A percentile compares a stretch with the other conserved stretches of the same genome.
phyloP scores from a whole-genome alignment of 352 stramenopile species.

The Globisporangium paroecandrum region DNA sequence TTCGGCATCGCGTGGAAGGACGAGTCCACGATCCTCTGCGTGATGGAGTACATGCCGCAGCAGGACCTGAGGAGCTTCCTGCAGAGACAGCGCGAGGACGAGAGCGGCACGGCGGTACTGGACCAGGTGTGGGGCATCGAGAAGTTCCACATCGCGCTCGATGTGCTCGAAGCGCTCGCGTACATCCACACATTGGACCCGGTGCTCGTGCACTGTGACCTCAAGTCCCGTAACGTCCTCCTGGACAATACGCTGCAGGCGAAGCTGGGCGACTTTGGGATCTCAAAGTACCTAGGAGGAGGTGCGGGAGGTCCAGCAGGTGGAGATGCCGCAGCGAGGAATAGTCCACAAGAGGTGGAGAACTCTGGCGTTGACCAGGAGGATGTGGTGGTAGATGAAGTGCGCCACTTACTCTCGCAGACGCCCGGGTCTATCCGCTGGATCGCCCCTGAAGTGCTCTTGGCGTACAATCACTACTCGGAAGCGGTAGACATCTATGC shows the following conservation, averaged over 20 bases:
- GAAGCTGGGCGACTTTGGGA: conserved; percentile 29
- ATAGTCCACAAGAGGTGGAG: background rate
- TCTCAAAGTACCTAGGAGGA: conserved; percentile 20
- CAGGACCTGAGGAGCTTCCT: conserved; percentile 32
- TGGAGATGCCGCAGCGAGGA: background rate
- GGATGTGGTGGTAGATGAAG: conserved; percentile 17
- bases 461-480: conserved; percentile 21
- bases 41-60: conserved; percentile 48
- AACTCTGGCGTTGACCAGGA: background rate
- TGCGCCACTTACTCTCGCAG: conserved; percentile 22
- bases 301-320: background rate
- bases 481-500: conserved; percentile 24
- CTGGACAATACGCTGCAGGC: conserved; percentile 20
- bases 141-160: conserved; percentile 41
- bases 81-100: conserved; percentile 9
- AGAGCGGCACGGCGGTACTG: background rate
- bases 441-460: conserved; percentile 23
- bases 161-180: conserved; percentile 38
- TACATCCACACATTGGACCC: conserved; percentile 32
- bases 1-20: conserved; percentile 42
- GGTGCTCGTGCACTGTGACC: conserved; percentile 23
- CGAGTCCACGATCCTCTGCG: conserved; percentile 29
- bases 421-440: conserved; percentile 14
- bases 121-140: conserved; percentile 24
- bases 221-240: conserved; percentile 30